Base-by-base conservation (phyloP, 805 yeast genomes). In the Suhomyces canberraensis region DNA sequence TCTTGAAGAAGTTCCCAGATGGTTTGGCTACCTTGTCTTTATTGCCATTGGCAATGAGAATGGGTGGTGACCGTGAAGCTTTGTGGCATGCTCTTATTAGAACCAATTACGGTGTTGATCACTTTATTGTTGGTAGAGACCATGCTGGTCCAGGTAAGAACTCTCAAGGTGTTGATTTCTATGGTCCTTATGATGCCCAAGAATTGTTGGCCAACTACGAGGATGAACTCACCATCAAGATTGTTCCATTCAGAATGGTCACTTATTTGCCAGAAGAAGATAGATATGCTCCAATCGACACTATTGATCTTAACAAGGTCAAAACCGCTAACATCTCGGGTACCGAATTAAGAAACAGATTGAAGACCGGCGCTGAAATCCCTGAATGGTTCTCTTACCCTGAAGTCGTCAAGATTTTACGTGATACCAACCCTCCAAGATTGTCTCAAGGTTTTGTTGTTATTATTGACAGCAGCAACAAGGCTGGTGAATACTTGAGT, bases 1-100 rank as follows among this genome's bases (percentile, higher is more conserved):
- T 90, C 51, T 77, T 91, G 64, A 86, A 90, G 66, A 84, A 91
- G 56, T 90, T 86, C 66, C 98, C 97, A 35, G 84, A 81, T 46
- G 96, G 96, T 37, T 83, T 90, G 78, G 97, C 97, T 11, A 79
- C 85, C 47, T 71, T 90, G 44, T 82, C 96, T 7, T 69, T 90
- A 46, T 73, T 90, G 51, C 98, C 98, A 9, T 73, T 90, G 56
- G 98, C 98, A 26, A 90, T 90, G 98, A 82, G 98, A 75, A 90
- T 90, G 98, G 97, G 93, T 39, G 98, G 98, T 63, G 97, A 91
- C 63, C 80, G 95, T 61, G 98, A 90, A 69, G 98, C 98, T 16
- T 85, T 90, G 30, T 91, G 97, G 97, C 98, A 90, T 60, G 96
- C 97, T 13, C 83, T 91, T 54, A 90, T 90, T 60, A 84, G 98